A percentile compares a stretch with the other conserved stretches of the same genome.
Conservation (phyloP, 176 grass and related monocot species). For the Triticum dicoccoides region DNA sequence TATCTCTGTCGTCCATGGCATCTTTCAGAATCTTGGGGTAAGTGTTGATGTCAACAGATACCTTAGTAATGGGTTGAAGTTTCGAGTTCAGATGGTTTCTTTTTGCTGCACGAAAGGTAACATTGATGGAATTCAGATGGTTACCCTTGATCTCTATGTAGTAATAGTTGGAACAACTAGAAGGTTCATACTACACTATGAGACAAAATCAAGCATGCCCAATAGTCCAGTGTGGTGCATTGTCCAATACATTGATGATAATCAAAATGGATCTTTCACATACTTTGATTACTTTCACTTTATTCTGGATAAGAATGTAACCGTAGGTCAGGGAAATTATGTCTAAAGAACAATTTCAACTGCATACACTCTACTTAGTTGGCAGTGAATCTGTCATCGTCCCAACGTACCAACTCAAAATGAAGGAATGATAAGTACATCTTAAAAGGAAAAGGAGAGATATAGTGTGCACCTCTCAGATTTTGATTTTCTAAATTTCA, state of each 20-base stretch:
- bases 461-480: not conserved
- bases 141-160: not conserved
- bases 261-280: conserved; percentile 14
- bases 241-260: not conserved
- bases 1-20: conserved; percentile 81
- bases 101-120: conserved; percentile 56
- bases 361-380: not conserved
- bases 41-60: conserved; percentile 46
- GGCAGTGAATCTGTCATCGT: not conserved
- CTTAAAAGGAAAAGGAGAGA: not conserved
- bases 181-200: not conserved
- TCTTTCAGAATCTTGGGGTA: conserved; percentile 74
- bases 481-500: conserved; percentile 4
- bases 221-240: not conserved
- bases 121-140: conserved; percentile 1
- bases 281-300: conserved; percentile 5
- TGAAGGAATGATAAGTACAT: not conserved
- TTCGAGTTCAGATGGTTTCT: conserved; percentile 62
- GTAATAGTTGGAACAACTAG: not conserved
- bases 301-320: conserved; percentile 11
- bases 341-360: not conserved
- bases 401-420: not conserved
- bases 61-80: conserved; percentile 55
- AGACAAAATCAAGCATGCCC: not conserved
- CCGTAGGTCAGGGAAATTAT: not conserved